These are phyloP conservation scores for Yarrowia galli DNA, from an alignment of 1,139 yeast genomes.

Conservation along the genomic window DNA sequence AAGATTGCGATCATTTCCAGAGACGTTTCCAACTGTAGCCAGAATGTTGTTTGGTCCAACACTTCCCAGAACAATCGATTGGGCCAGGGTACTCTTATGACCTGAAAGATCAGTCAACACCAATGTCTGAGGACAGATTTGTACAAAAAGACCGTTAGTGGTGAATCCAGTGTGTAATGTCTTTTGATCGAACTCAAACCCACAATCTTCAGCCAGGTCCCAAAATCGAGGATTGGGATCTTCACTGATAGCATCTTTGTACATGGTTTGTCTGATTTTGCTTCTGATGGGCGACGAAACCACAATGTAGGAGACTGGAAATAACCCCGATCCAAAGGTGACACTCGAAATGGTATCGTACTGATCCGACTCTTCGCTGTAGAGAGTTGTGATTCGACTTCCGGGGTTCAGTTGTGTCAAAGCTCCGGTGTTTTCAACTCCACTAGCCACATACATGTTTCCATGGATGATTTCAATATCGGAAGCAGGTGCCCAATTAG, in stretches of 20 bases:
- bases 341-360: constrained; percentile 15
- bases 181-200: constrained; percentile 11
- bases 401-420: constrained; percentile 25
- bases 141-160: constrained; percentile 5
- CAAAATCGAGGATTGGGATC: constrained; percentile 30
- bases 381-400: not conserved
- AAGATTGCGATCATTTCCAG: not conserved
- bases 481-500: constrained; percentile 38
- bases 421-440: constrained; percentile 30
- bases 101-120: constrained; percentile 11
- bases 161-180: constrained; percentile 18
- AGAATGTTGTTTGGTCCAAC: constrained; percentile 17
- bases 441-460: constrained; percentile 35
- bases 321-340: constrained; percentile 10
- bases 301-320: constrained; percentile 2
- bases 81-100: not conserved
- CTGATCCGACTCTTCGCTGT: constrained; percentile 26
- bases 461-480: constrained; percentile 20
- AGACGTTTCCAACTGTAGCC: not conserved
- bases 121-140: not conserved
- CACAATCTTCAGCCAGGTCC: constrained; percentile 27
- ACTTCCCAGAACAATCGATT: not conserved
- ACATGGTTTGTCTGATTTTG: constrained; percentile 12
- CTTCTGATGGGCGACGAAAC: constrained; percentile 20
- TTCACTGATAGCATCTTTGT: constrained; percentile 19